Conservation (phyloP, 108 stramenopile species). For the Epithemia pelagica region DNA sequence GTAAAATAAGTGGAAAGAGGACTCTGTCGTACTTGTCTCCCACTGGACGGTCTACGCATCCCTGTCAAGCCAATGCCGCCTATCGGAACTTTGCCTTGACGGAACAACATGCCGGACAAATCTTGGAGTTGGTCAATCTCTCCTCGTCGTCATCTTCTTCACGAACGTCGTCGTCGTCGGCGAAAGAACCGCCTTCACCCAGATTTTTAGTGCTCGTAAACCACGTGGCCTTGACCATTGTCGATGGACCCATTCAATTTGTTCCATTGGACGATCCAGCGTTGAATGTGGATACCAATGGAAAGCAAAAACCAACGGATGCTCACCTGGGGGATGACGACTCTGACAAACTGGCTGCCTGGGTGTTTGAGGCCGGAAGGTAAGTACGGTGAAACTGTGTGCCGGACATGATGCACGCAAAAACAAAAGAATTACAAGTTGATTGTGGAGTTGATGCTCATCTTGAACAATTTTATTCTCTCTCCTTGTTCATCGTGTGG, state of each 20-base stretch:
- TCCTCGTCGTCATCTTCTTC: no score
- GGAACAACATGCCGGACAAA: slow-evolving; percentile 4
- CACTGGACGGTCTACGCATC: slow-evolving; percentile 15
- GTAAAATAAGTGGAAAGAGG: no score
- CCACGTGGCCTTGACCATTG: neutral
- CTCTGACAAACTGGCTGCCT: neutral
- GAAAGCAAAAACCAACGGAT: neutral
- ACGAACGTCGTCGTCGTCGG: neutral
- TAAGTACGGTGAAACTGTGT: slow-evolving; percentile 14
- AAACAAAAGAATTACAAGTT: no score
- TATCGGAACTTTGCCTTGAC: slow-evolving; percentile 31
- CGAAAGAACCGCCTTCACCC: neutral
- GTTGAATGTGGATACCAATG: neutral
- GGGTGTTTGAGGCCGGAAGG: neutral
- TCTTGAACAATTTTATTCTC: neutral
- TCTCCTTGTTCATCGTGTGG: no score
- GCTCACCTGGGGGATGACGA: neutral
- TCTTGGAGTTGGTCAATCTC: neutral
- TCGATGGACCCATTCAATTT: neutral
- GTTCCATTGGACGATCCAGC: neutral
- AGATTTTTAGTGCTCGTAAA: neutral
- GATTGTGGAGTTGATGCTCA: neutral
- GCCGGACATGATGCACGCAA: slow-evolving; percentile 10
- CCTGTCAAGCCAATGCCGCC: slow-evolving; percentile 23
- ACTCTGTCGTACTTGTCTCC: slow-evolving; percentile 2